These are phyloP conservation scores for Penicillium sp. DNA, from an alignment of 2,329 filamentous ascomycete species.

Conservation along the genomic window DNA sequence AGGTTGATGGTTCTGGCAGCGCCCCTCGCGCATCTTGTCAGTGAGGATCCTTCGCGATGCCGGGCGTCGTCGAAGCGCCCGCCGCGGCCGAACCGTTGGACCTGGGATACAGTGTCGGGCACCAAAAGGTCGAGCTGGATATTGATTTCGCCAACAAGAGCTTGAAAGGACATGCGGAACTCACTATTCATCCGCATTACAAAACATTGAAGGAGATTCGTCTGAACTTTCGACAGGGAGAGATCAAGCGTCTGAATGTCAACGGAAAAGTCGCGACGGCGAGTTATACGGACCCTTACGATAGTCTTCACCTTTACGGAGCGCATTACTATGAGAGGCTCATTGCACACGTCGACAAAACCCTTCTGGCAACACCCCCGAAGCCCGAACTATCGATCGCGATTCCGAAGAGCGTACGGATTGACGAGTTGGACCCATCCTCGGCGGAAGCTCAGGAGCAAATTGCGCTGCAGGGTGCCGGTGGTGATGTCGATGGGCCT, in stretches of 20 bases:
- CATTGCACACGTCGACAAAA: constrained; percentile 59
- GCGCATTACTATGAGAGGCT: constrained; percentile 73
- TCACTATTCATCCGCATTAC: constrained; percentile 66
- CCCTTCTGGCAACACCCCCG: constrained; percentile 49
- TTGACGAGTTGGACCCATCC: constrained; percentile 57
- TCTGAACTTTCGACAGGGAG: constrained; percentile 61
- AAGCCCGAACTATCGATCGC: constrained; percentile 57
- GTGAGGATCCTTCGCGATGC: constrained; percentile 38
- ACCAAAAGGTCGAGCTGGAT: constrained; percentile 85
- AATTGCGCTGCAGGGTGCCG: constrained; percentile 38
- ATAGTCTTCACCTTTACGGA: constrained; percentile 51
- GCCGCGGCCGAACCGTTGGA: constrained; percentile 26
- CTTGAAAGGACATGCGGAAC: constrained; percentile 73
- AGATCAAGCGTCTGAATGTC: constrained; percentile 50
- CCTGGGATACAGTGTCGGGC: constrained; percentile 58
- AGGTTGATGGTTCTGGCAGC: constrained; percentile 33
- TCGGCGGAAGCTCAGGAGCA: constrained; percentile 48
- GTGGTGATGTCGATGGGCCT: constrained; percentile 38
- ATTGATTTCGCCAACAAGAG: constrained; percentile 74
- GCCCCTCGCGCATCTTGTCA: constrained; percentile 37
- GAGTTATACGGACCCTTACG: constrained; percentile 42
- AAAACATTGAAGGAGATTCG: constrained; percentile 53
- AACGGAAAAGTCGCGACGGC: constrained; percentile 40
- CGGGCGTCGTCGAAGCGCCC: constrained; percentile 37
- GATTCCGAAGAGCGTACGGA: constrained; percentile 57